Evolutionary conservation across 148 eudicot species (phyloP).

Genomic region (Rhododendron vialii): DNA sequence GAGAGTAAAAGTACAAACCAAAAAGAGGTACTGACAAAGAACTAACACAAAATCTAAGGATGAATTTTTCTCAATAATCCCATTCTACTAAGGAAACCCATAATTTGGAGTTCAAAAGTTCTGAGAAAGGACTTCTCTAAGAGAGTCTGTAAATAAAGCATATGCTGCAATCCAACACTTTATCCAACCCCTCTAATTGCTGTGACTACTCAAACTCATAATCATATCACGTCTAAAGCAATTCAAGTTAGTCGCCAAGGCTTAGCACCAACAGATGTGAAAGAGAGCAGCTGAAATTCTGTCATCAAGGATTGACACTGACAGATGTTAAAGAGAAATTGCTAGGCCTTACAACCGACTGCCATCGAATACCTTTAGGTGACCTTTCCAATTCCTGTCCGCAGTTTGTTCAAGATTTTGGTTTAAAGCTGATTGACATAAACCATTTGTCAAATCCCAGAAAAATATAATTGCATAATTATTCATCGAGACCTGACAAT

Average conservation of each 20-base stretch:
- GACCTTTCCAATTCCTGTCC: neutral
- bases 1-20: neutral
- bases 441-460: neutral
- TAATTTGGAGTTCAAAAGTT: neutral
- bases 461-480: neutral
- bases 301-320: neutral
- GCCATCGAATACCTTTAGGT: neutral
- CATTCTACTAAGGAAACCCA: neutral
- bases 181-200: neutral
- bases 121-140: neutral
- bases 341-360: neutral
- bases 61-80: neutral
- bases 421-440: neutral
- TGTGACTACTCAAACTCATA: neutral
- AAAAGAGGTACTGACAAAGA: neutral
- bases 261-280: neutral
- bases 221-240: neutral
- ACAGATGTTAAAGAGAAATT: neutral
- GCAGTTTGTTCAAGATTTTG: neutral
- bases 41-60: neutral
- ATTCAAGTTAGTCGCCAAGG: neutral
- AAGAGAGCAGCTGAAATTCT: neutral
- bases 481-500: neutral
- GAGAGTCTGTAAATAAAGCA: neutral
- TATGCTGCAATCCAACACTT: neutral